A percentile compares a stretch with the other conserved stretches of the same genome.
Conservation (phyloP, 352 stramenopile species). For the Phytopythium aichiense region DNA sequence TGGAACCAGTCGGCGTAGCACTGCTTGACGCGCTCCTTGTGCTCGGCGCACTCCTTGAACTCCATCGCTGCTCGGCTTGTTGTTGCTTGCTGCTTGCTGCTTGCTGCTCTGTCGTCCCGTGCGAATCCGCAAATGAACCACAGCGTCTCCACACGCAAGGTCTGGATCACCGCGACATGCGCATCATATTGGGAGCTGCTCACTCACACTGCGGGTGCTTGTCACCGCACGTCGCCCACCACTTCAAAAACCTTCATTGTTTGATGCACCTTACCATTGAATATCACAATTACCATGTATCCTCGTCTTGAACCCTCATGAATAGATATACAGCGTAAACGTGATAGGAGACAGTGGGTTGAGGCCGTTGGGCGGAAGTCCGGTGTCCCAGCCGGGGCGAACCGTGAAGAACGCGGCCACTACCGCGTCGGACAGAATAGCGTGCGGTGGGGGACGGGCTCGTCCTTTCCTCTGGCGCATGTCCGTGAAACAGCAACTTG, state of each 20-base stretch:
- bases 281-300: too few species aligned
- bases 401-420: neutral
- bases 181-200: neutral
- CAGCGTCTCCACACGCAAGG: too few species aligned
- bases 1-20: constrained; percentile 86
- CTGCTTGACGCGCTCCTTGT: constrained; percentile 74
- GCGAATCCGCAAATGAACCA: neutral
- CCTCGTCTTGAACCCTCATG: neutral
- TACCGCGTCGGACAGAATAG: neutral
- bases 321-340: neutral
- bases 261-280: too few species aligned
- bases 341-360: too few species aligned
- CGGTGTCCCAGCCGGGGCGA: neutral
- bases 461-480: constrained; percentile 6
- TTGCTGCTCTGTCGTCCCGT: too few species aligned
- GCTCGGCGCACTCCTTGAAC: constrained; percentile 66
- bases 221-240: constrained; percentile 1
- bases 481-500: constrained; percentile 10
- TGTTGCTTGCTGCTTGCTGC: neutral
- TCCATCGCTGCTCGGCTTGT: neutral
- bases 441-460: neutral
- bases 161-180: too few species aligned
- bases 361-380: neutral
- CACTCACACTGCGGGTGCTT: neutral
- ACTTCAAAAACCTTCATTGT: neutral